phyloP scores from a whole-genome alignment of 352 stramenopile genomes.

The Poterioochromonas sp. region DNA sequence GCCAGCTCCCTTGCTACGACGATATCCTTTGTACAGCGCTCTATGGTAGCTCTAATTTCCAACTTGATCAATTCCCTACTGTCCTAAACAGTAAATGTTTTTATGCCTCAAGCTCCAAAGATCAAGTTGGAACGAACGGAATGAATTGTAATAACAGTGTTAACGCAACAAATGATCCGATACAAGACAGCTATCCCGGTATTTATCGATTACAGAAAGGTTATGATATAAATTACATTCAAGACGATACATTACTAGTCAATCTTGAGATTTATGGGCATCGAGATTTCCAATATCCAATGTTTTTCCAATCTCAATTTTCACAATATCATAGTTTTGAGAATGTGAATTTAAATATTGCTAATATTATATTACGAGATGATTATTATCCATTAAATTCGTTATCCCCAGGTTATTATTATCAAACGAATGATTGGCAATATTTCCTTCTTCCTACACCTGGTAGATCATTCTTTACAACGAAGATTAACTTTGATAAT shows the following conservation, averaged over 20 bases:
- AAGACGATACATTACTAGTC: neutral
- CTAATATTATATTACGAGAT: neutral
- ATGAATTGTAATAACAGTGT: neutral
- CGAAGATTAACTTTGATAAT: neutral
- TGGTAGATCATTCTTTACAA: neutral
- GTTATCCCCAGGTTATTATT: neutral
- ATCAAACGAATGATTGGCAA: neutral
- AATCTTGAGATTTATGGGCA: neutral
- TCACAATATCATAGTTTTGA: neutral
- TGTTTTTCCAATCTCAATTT: neutral
- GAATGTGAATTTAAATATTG: neutral
- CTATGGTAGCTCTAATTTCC: neutral
- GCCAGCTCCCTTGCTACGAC: neutral
- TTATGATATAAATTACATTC: too few species aligned
- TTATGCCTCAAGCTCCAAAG: neutral
- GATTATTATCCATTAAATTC: neutral
- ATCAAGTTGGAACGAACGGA: neutral
- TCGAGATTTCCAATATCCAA: neutral
- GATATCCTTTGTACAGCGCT: neutral
- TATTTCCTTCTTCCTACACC: neutral
- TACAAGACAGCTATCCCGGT: too few species aligned
- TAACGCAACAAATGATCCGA: neutral
- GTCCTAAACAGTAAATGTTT: neutral
- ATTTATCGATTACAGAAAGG: too few species aligned
- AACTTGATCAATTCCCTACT: neutral